Evolutionary conservation across 192 early-diverging fungal species (phyloP), one percentile per base, ranked within the genome.

Genomic region (Entomortierella lignicola): DNA sequence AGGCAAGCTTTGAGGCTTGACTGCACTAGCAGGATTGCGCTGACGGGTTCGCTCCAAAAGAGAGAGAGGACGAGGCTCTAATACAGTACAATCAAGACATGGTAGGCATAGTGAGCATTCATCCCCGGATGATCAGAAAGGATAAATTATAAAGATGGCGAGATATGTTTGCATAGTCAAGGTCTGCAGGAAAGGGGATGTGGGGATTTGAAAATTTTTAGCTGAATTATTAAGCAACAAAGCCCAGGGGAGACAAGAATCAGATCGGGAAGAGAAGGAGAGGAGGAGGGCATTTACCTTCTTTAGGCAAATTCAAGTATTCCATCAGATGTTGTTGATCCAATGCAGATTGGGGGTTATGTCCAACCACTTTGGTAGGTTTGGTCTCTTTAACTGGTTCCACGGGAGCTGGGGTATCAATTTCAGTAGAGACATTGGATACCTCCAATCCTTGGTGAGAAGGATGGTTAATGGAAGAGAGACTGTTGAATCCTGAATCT

Each of bases 281-380:
- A 10, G 34, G 34, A 10, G 34, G 34, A 37, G 34, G 4, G 34
- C 10, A 10, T 37, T 59, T 79, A 79, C 75, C 75, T 79, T 79
- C 67, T 41, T 65, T 60, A 11, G 74, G 74, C 17, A 79, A 54
- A 30, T 79, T 79, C 62, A 79, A 65, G 63, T 79, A 79, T 63
- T 79, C 75, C 67, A 79, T 79, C 62, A 79, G 39, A 44, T 79
- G 75, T 57, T 79, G 67, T 57, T 79, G 75, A 60, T 79, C 75
- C 21, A 79, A 34, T 2, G 67, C 75, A 55, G 75, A 79, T 53
- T 79, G 62, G 32, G 75, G 67, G 47, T 79, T 79, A 51, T 60
- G 67, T 5, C 44, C 67, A n/a, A n/a, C n/a, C n/a, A n/a, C n/a
- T n/a, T n/a, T n/a, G n/a, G n/a, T n/a, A n/a, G n/a, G n/a, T 0